Percentiles rank a stretch among this genome's conserved stretches.
Conservation (phyloP, 2,329 filamentous ascomycete species). For the Celoporthe dispersa region DNA sequence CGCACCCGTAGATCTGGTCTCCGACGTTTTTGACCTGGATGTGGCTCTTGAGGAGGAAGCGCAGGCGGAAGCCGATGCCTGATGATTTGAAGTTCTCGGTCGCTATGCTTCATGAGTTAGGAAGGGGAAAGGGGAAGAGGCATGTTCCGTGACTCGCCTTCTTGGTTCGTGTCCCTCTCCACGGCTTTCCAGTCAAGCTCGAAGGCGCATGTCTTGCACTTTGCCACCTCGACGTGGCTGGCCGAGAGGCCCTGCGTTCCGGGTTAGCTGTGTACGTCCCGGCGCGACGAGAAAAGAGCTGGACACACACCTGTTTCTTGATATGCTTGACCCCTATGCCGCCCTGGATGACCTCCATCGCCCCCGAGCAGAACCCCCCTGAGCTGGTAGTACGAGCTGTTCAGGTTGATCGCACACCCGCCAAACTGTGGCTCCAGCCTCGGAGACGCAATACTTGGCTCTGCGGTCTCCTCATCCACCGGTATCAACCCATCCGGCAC, state of each 20-base stretch:
- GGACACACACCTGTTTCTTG: conserved; percentile 50
- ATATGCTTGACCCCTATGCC: conserved; percentile 55
- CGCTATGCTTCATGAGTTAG: conserved; percentile 37
- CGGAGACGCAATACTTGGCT: conserved; percentile 21
- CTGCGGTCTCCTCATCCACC: conserved; percentile 38
- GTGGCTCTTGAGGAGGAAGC: conserved; percentile 62
- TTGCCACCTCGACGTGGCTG: conserved; percentile 49
- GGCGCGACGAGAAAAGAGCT: too few relatives aligned
- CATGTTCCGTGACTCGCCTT: conserved; percentile 43
- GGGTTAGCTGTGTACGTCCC: background rate
- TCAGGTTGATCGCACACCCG: conserved; percentile 49
- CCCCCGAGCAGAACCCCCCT: conserved; percentile 62
- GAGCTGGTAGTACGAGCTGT: conserved; percentile 56
- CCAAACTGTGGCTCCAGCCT: conserved; percentile 31
- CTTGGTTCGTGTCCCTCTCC: conserved; percentile 55
- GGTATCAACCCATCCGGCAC: conserved; percentile 43
- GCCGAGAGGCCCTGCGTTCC: conserved; percentile 36
- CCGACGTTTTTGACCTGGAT: conserved; percentile 53
- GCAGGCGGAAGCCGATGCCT: conserved; percentile 54
- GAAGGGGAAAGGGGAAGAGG: background rate
- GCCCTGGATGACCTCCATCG: conserved; percentile 53
- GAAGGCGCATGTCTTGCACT: conserved; percentile 57
- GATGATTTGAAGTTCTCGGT: conserved; percentile 52
- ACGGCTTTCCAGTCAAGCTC: conserved; percentile 58
- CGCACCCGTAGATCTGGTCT: conserved; percentile 58